A percentile compares a stretch with the other conserved stretches of the same genome.
Conservation (phyloP, 2,329 filamentous ascomycete species). For the Penicillium sp. region DNA sequence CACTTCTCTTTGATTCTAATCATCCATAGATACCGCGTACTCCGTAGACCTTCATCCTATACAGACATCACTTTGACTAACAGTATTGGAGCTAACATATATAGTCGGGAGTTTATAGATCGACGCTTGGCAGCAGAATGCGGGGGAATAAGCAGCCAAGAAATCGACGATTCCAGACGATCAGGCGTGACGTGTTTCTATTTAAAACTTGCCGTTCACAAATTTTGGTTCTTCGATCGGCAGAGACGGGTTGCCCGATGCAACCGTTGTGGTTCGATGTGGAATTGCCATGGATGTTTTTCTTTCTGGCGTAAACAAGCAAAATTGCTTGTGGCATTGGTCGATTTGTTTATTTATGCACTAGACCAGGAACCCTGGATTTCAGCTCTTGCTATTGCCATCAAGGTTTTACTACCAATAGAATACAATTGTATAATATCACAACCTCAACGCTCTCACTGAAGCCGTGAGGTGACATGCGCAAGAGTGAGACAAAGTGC, state of each 20-base stretch:
- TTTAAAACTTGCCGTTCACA: neutral
- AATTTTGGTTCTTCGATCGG: neutral
- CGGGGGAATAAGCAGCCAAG: neutral
- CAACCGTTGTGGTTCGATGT: neutral
- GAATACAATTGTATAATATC: neutral
- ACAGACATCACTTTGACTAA: too few relatives aligned
- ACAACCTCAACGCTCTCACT: neutral
- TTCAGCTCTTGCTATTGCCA: too few relatives aligned
- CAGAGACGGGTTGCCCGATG: neutral
- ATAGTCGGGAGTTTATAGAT: too few relatives aligned
- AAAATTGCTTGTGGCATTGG: neutral
- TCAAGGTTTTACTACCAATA: too few relatives aligned
- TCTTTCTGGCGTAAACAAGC: neutral
- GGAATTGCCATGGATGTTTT: neutral
- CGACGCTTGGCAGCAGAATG: neutral
- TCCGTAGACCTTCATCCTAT: too few relatives aligned
- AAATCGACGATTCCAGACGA: neutral
- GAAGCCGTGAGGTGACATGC: neutral
- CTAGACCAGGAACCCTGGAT: too few relatives aligned
- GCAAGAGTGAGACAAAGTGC: neutral
- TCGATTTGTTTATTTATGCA: too few relatives aligned
- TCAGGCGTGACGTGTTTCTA: neutral
- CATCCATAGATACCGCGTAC: too few relatives aligned
- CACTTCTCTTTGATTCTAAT: too few relatives aligned
- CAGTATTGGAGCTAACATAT: too few relatives aligned